These are phyloP conservation scores for Blastocystis sp. DNA, from an alignment of 352 stramenopile genomes.

Conservation along the genomic window DNA sequence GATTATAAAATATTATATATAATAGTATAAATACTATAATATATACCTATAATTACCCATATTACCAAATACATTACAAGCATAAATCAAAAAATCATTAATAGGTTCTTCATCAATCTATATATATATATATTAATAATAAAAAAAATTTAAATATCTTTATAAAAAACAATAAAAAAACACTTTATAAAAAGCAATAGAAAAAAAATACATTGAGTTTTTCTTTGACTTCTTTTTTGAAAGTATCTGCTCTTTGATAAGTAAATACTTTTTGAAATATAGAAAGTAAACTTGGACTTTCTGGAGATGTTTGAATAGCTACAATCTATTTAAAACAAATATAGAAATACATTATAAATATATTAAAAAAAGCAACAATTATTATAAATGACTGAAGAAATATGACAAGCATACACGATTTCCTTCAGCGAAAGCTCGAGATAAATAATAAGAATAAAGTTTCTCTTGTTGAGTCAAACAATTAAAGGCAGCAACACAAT, in stretches of 20 bases:
- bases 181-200: background rate
- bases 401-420: slow-evolving; percentile 7
- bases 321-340: slow-evolving; percentile 16
- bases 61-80: slow-evolving; percentile 36
- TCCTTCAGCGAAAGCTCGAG: slow-evolving; percentile 23
- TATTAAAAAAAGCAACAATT: no score
- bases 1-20: no score
- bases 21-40: background rate
- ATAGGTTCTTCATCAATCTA: slow-evolving; percentile 12
- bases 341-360: no score
- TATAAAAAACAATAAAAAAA: no score
- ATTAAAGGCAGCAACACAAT: slow-evolving; percentile 19
- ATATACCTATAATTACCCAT: slow-evolving; percentile 37
- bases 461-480: slow-evolving; percentile 30
- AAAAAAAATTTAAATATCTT: no score
- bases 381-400: no score
- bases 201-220: background rate
- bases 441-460: slow-evolving; percentile 31
- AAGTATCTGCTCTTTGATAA: slow-evolving; percentile 8
- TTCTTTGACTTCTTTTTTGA: slow-evolving; percentile 7
- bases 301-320: slow-evolving; percentile 28
- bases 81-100: slow-evolving; percentile 30
- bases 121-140: background rate
- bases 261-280: slow-evolving; percentile 30
- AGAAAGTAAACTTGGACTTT: slow-evolving; percentile 36